These are phyloP conservation scores for Pterocarpus macrocarpus DNA, from an alignment of 306 rosid species.

Conservation along the genomic window DNA sequence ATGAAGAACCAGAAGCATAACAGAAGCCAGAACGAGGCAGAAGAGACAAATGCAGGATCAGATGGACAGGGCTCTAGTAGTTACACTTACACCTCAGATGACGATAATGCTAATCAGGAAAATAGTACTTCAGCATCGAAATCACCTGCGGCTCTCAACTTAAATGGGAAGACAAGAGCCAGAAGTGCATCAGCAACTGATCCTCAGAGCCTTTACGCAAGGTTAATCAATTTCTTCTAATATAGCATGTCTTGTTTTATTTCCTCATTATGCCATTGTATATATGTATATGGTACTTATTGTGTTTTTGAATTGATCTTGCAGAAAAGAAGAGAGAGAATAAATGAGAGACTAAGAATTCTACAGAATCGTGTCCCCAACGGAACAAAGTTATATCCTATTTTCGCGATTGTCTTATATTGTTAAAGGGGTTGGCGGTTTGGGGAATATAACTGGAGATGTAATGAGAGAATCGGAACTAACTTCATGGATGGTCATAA, in stretches of 20 bases:
- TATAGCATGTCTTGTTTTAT: neutral
- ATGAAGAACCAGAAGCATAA: constrained; percentile 51
- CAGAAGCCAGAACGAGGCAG: constrained; percentile 45
- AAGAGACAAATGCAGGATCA: constrained; percentile 49
- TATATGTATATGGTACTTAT: neutral
- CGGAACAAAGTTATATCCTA: constrained; percentile 71
- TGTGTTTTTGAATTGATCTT: constrained; percentile 11
- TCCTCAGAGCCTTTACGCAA: constrained; percentile 87
- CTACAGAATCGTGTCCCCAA: constrained; percentile 77
- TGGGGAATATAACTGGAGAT: neutral
- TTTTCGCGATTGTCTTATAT: neutral
- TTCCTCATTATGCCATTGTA: neutral
- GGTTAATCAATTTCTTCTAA: constrained; percentile 52
- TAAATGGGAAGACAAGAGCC: constrained; percentile 64
- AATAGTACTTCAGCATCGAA: constrained; percentile 47
- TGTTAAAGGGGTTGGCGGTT: neutral
- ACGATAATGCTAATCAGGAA: constrained; percentile 59
- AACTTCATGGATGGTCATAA: neutral
- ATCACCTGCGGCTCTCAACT: constrained; percentile 46
- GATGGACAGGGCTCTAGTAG: constrained; percentile 57
- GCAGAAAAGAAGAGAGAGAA: constrained; percentile 85
- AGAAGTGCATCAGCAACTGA: constrained; percentile 77
- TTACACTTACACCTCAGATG: constrained; percentile 56
- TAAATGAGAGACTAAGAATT: constrained; percentile 71
- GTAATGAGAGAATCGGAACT: neutral